A percentile compares a stretch with the other conserved stretches of the same genome.
These are phyloP conservation scores for Epichloe aotearoae DNA, from an alignment of 2,329 filamentous ascomycete genomes.

Conservation along the genomic window DNA sequence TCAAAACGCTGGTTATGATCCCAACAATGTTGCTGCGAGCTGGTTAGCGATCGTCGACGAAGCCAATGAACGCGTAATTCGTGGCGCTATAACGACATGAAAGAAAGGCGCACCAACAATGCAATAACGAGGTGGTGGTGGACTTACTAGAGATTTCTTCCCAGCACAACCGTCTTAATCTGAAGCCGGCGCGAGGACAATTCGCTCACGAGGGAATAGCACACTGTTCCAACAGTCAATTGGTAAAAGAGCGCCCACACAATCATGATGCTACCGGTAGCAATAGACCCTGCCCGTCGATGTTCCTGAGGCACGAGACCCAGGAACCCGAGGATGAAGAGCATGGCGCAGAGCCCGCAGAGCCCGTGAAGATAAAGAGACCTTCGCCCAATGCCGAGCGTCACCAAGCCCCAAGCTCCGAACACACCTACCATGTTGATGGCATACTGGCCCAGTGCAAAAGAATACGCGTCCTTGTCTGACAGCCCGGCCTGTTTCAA, in stretches of 20 bases:
- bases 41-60: not conserved
- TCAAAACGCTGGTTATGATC: conserved; percentile 70
- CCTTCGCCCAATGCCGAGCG: conserved; percentile 59
- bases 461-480: conserved; percentile 39
- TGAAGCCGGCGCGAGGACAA: conserved; percentile 70
- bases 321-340: conserved; percentile 74
- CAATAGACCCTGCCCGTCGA: conserved; percentile 49
- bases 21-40: conserved; percentile 55
- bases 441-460: conserved; percentile 50
- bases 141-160: conserved; percentile 59
- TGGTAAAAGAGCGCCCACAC: conserved; percentile 76
- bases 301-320: conserved; percentile 55
- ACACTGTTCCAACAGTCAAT: conserved; percentile 75
- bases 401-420: conserved; percentile 72
- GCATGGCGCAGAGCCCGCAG: conserved; percentile 58
- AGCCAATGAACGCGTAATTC: not conserved
- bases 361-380: conserved; percentile 66
- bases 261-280: conserved; percentile 77
- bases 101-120: not conserved
- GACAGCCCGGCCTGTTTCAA: conserved; percentile 45
- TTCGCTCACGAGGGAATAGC: conserved; percentile 79
- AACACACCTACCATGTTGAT: conserved; percentile 73
- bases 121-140: not conserved
- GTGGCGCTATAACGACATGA: no score
- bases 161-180: conserved; percentile 84